Percentiles rank a stretch among this genome's conserved stretches.
These are phyloP conservation scores for Leptomonas pyrrhocoris DNA, from an alignment of 208 protist genomes.

Conservation along the genomic window DNA sequence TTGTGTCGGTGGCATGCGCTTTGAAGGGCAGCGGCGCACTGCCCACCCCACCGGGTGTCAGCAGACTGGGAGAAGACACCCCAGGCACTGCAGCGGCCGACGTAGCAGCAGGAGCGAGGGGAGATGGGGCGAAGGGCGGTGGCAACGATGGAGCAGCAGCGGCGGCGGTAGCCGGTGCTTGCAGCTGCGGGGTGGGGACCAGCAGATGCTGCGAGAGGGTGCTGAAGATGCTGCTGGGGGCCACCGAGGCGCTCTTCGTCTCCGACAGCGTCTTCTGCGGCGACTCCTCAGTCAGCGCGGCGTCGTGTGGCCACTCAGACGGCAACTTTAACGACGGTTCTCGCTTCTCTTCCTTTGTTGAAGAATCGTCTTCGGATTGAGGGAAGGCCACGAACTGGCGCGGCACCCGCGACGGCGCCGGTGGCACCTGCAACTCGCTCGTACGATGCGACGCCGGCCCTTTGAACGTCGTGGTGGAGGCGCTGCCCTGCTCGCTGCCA, in stretches of 20 bases:
- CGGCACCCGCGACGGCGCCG: slow-evolving; percentile 1
- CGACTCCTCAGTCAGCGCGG: background rate
- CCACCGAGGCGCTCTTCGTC: slow-evolving; percentile 29
- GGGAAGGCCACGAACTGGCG: slow-evolving; percentile 17
- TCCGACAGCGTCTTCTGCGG: slow-evolving; percentile 26
- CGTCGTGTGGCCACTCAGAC: background rate
- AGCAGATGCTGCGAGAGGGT: slow-evolving; percentile 83
- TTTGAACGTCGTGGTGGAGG: background rate
- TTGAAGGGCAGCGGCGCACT: background rate
- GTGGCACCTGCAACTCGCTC: slow-evolving; percentile 2
- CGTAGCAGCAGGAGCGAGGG: background rate
- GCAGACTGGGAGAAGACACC: background rate
- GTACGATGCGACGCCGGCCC: slow-evolving; percentile 3
- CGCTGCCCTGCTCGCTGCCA: slow-evolving; percentile 21
- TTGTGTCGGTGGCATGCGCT: background rate
- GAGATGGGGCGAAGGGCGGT: slow-evolving; percentile 3
- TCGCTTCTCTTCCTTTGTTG: background rate
- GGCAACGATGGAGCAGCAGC: background rate
- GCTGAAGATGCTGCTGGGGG: slow-evolving; percentile 74
- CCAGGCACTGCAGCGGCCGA: background rate
- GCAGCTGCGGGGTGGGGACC: background rate
- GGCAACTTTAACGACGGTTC: background rate
- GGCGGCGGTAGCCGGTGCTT: background rate
- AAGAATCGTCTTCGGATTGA: slow-evolving; percentile 1
- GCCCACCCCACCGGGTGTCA: background rate